Percentiles rank a stretch among this genome's conserved stretches.
These are phyloP conservation scores for Hyphopichia pseudoburtonii DNA, from an alignment of 1,139 yeast genomes.

Conservation along the genomic window DNA sequence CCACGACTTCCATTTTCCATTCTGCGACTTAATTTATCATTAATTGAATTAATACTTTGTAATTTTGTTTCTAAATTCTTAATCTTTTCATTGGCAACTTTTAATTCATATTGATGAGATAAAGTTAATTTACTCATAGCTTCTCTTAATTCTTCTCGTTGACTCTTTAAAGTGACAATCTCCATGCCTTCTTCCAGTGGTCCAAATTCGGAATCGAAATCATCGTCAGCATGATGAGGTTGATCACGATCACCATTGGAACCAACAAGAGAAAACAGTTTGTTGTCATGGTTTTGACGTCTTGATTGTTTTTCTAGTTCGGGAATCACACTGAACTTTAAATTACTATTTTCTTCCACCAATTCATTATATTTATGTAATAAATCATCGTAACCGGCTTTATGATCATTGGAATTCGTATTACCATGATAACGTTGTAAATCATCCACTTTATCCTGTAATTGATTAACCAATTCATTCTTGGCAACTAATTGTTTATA, in stretches of 20 bases:
- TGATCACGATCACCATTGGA: constrained; percentile 1
- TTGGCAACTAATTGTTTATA: constrained; percentile 47
- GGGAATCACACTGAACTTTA: constrained; percentile 43
- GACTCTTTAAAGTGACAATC: constrained; percentile 42
- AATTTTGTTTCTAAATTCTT: constrained; percentile 39
- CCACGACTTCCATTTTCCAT: constrained; percentile 6
- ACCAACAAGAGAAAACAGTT: constrained; percentile 21
- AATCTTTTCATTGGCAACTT: constrained; percentile 44
- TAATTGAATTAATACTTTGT: constrained; percentile 33
- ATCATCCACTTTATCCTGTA: constrained; percentile 43
- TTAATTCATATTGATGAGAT: constrained; percentile 37
- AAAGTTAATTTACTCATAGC: constrained; percentile 42
- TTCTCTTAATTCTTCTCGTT: constrained; percentile 60
- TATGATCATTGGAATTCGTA: background rate
- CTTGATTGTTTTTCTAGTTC: constrained; percentile 31
- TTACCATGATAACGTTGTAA: constrained; percentile 16
- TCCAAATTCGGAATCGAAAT: constrained; percentile 16
- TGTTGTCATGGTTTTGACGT: constrained; percentile 4
- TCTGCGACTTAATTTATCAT: constrained; percentile 34
- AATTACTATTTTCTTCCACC: constrained; percentile 42
- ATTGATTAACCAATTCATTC: constrained; percentile 46
- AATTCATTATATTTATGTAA: constrained; percentile 40
- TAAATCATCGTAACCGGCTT: constrained; percentile 22
- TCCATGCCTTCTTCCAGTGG: constrained; percentile 30
- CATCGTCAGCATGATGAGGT: constrained; percentile 6